A percentile compares a stretch with the other conserved stretches of the same genome.
phyloP scores from a whole-genome alignment of 2,329 filamentous ascomycete genomes.

The Sclerotinia nivalis region DNA sequence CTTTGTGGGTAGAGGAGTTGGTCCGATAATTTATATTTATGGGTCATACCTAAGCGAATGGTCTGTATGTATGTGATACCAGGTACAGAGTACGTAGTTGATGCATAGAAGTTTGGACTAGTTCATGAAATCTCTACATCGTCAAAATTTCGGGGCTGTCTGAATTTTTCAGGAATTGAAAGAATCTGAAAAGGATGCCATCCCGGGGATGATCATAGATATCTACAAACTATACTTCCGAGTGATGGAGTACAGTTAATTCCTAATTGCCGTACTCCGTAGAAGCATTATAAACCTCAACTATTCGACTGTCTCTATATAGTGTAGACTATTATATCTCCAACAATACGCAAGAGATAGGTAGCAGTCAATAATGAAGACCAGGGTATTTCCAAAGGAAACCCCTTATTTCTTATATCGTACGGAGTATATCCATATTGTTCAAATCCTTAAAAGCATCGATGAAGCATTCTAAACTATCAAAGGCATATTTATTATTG shows the following conservation, averaged over 20 bases:
- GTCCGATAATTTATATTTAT: neutral
- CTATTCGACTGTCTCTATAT: too few relatives aligned
- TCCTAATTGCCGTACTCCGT: neutral
- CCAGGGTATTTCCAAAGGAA: neutral
- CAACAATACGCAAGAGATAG: neutral
- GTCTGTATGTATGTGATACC: too few relatives aligned
- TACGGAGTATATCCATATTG: too few relatives aligned
- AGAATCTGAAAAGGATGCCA: neutral
- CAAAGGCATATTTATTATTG: too few relatives aligned
- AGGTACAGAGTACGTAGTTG: neutral
- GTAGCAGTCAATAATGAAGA: neutral
- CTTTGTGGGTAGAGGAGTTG: neutral
- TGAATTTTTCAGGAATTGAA: neutral
- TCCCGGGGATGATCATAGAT: neutral
- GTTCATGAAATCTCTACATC: neutral
- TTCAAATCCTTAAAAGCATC: too few relatives aligned
- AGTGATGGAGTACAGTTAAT: neutral
- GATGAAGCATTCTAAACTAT: too few relatives aligned
- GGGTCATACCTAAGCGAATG: too few relatives aligned
- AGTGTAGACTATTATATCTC: neutral
- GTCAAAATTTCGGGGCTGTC: neutral
- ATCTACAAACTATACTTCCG: constrained; percentile 5
- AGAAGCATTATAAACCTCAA: neutral
- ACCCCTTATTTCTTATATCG: neutral
- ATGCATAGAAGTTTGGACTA: neutral